Percentiles rank a stretch among this genome's conserved stretches.
phyloP scores from a whole-genome alignment of 2,329 filamentous ascomycete species.

The Beauveria sp. region DNA sequence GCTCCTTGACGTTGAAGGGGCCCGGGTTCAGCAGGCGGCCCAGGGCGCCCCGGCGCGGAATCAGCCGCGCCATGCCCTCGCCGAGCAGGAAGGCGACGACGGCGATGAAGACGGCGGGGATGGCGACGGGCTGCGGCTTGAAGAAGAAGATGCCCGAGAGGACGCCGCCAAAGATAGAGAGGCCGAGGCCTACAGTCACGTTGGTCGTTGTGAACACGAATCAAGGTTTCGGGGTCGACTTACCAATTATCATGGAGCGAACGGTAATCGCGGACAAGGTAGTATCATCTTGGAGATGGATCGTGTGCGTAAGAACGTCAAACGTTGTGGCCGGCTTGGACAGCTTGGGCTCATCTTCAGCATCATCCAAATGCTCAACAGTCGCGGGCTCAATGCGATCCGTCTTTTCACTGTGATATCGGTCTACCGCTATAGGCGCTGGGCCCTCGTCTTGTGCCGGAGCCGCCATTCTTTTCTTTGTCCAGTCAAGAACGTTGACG shows the following conservation, averaged over 20 bases:
- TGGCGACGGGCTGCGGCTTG: conserved; percentile 7
- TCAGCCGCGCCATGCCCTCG: not conserved
- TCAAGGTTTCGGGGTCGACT: not conserved
- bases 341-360: conserved; percentile 5
- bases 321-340: conserved; percentile 2
- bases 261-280: not conserved
- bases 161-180: conserved; percentile 8
- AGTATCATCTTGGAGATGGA: conserved; percentile 9
- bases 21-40: conserved; percentile 21
- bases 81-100: conserved; percentile 6
- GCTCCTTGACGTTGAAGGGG: conserved; percentile 21
- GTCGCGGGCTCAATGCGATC: not conserved
- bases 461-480: not conserved
- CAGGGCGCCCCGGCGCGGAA: not conserved
- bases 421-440: not conserved
- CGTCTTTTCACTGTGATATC: not conserved
- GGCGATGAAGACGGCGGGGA: conserved; percentile 9
- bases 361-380: not conserved
- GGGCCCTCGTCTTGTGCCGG: not conserved
- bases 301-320: conserved; percentile 8
- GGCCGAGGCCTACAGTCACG: not conserved
- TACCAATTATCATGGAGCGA: conserved; percentile 1
- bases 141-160: conserved; percentile 8
- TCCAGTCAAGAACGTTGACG: not conserved
- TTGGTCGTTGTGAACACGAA: not conserved